A percentile compares a stretch with the other conserved stretches of the same genome.
phyloP scores from a whole-genome alignment of 208 protist species.

The Trypanosoma caninum region DNA sequence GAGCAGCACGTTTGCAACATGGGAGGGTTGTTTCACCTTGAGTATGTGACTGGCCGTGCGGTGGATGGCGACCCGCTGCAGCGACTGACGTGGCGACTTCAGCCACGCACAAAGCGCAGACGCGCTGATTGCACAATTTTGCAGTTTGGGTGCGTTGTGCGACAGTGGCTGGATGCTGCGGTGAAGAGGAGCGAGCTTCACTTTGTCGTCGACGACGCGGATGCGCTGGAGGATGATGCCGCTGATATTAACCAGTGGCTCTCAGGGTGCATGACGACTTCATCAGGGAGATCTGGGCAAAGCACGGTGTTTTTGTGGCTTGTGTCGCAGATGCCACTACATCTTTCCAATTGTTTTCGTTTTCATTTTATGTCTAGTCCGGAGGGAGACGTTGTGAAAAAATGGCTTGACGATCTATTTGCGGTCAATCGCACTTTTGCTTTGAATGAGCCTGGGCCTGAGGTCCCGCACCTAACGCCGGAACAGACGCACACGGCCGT shows the following conservation, averaged over 20 bases:
- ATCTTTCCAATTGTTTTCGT: constrained; percentile 68
- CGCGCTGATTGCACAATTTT: constrained; percentile 43
- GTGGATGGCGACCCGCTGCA: constrained; percentile 16
- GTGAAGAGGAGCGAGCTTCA: constrained; percentile 65
- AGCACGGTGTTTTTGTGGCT: constrained; percentile 61
- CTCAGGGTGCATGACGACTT: constrained; percentile 30
- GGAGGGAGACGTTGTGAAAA: constrained; percentile 26
- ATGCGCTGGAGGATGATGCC: constrained; percentile 42
- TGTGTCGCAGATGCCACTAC: constrained; percentile 62
- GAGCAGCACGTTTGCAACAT: constrained; percentile 32
- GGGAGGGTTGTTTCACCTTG: constrained; percentile 18
- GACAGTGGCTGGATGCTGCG: constrained; percentile 45
- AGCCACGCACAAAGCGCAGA: constrained; percentile 24
- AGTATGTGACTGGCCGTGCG: constrained; percentile 40
- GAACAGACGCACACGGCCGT: constrained; percentile 18
- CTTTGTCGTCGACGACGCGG: constrained; percentile 82
- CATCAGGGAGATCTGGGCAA: neutral
- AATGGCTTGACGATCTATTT: constrained; percentile 46
- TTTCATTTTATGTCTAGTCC: constrained; percentile 66
- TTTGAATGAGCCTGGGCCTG: neutral
- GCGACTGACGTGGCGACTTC: constrained; percentile 18
- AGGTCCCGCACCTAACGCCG: constrained; percentile 1
- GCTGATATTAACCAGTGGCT: constrained; percentile 52
- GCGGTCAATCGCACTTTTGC: neutral
- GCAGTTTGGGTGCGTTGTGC: constrained; percentile 50